phyloP scores from a whole-genome alignment of 768 basidiomycete species.

The Lactifluus hygrophoroides region DNA sequence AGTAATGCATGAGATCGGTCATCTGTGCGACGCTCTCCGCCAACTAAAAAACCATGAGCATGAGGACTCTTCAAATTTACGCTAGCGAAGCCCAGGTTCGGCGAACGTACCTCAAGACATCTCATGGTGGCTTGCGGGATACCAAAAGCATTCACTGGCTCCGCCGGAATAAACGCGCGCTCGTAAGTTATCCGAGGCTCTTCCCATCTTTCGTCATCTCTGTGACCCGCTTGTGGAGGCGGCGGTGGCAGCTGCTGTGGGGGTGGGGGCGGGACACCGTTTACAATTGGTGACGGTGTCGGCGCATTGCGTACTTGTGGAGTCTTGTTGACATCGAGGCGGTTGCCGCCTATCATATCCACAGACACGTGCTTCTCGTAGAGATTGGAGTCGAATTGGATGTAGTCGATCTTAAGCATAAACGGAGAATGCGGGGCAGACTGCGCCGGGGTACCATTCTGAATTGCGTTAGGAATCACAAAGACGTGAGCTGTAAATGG shows the following conservation, averaged over 20 bases:
- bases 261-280: slow-evolving; percentile 9
- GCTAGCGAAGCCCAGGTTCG: background rate
- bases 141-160: slow-evolving; percentile 83
- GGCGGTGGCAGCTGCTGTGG: slow-evolving; percentile 3
- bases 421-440: slow-evolving; percentile 18
- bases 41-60: slow-evolving; percentile 38
- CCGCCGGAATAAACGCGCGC: slow-evolving; percentile 60
- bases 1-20: slow-evolving; percentile 66
- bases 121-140: slow-evolving; percentile 87
- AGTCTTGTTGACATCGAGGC: slow-evolving; percentile 34
- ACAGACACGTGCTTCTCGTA: slow-evolving; percentile 72
- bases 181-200: slow-evolving; percentile 56
- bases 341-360: slow-evolving; percentile 48
- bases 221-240: slow-evolving; percentile 12
- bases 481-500: slow-evolving; percentile 60
- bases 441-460: slow-evolving; percentile 10
- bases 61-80: slow-evolving; percentile 9
- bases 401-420: slow-evolving; percentile 58
- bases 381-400: slow-evolving; percentile 62
- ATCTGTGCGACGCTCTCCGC: slow-evolving; percentile 78
- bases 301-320: slow-evolving; percentile 17
- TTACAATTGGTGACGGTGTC: slow-evolving; percentile 23
- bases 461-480: slow-evolving; percentile 25
- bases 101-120: slow-evolving; percentile 59
- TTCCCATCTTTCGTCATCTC: slow-evolving; percentile 52